phyloP scores from a whole-genome alignment of 352 stramenopile genomes.

The Pythium phragmitis region DNA sequence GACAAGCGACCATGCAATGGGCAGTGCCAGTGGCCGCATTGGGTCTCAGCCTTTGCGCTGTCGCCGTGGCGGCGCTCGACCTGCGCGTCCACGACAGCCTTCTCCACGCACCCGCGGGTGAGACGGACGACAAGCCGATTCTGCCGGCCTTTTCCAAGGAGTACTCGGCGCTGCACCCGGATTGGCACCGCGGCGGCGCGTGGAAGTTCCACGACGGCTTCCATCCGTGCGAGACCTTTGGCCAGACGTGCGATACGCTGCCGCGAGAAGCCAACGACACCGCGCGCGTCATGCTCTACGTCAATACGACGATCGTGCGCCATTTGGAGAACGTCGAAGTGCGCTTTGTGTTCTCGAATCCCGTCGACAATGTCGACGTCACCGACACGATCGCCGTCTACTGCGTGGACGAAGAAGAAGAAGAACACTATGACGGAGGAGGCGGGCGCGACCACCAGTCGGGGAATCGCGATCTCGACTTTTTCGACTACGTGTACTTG shows the following conservation, averaged over 20 bases:
- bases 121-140: constrained; percentile 1
- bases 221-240: constrained; percentile 19
- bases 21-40: not conserved
- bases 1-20: not conserved
- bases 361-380: constrained; percentile 8
- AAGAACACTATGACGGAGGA: no score
- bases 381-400: constrained; percentile 18
- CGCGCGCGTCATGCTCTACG: not conserved
- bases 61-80: constrained; percentile 2
- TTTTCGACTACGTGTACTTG: constrained; percentile 21
- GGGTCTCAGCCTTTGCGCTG: not conserved
- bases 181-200: constrained; percentile 20
- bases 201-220: constrained; percentile 24
- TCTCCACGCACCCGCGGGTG: not conserved
- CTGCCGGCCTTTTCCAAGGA: constrained; percentile 13
- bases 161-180: constrained; percentile 7
- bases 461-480: constrained; percentile 8
- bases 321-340: constrained; percentile 13
- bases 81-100: constrained; percentile 14
- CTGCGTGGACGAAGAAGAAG: constrained; percentile 16
- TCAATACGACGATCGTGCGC: constrained; percentile 19
- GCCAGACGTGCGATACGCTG: constrained; percentile 3
- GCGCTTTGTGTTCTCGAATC: constrained; percentile 3
- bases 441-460: not conserved
- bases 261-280: not conserved